phyloP scores from a whole-genome alignment of 2,329 filamentous ascomycete species.

The Calonectria crousiana region DNA sequence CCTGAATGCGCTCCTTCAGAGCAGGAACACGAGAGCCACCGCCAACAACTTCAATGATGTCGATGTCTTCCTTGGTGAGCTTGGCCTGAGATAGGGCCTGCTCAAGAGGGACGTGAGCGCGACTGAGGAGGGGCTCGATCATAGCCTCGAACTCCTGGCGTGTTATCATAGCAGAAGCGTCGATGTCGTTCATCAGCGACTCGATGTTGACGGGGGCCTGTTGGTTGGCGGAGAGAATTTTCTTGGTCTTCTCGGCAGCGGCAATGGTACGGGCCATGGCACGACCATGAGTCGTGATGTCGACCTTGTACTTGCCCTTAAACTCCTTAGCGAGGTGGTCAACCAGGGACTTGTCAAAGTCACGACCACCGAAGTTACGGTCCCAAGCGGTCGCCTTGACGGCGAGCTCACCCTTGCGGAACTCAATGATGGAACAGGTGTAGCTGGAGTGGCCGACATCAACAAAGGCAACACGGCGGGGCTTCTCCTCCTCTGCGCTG shows the following conservation, averaged over 20 bases:
- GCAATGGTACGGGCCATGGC: constrained; percentile 88
- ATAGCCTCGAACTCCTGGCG: constrained; percentile 94
- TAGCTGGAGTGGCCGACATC: constrained; percentile 98
- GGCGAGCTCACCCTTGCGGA: constrained; percentile 94
- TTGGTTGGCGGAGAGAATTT: constrained; percentile 96
- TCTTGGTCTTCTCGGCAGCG: constrained; percentile 97
- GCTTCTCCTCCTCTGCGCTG: constrained; percentile 89
- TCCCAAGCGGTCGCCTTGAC: constrained; percentile 95
- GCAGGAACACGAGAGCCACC: constrained; percentile 94
- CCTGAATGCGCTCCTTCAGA: constrained; percentile 89
- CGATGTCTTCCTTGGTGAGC: constrained; percentile 91
- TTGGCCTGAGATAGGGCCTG: constrained; percentile 95
- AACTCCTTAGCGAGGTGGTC: constrained; percentile 97
- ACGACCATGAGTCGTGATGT: constrained; percentile 91
- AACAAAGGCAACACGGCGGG: constrained; percentile 89
- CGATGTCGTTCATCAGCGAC: constrained; percentile 97
- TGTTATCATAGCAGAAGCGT: constrained; percentile 90
- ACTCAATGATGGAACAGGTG: constrained; percentile 93
- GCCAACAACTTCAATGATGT: constrained; percentile 92
- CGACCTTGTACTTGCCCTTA: constrained; percentile 97
- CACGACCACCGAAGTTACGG: constrained; percentile 95
- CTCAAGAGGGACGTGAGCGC: constrained; percentile 81
- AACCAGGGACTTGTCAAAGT: constrained; percentile 95
- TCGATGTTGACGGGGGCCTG: constrained; percentile 95
- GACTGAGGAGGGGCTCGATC: constrained; percentile 84